Evolutionary conservation across 2,329 filamentous ascomycete genomes (phyloP).

Genomic region (Colletotrichum zoysiae): DNA sequence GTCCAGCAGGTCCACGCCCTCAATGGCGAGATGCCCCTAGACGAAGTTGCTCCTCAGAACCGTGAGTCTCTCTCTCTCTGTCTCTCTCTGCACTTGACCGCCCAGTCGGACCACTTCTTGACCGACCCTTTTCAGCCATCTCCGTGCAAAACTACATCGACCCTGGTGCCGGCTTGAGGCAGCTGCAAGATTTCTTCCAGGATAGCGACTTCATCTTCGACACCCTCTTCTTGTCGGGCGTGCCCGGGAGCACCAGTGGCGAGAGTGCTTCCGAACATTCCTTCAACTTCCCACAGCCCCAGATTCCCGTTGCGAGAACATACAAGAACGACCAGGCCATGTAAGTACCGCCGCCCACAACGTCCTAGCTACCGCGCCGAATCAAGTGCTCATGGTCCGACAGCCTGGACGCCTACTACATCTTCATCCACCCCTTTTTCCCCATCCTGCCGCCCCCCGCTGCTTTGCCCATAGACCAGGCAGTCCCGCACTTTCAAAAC

Average conservation of each 20-base stretch:
- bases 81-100: background rate
- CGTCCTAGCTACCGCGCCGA: background rate
- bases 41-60: slow-evolving; percentile 48
- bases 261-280: slow-evolving; percentile 42
- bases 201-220: slow-evolving; percentile 64
- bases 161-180: slow-evolving; percentile 61
- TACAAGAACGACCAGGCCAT: slow-evolving; percentile 57
- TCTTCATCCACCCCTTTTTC: slow-evolving; percentile 64
- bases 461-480: slow-evolving; percentile 50
- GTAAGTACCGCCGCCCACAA: slow-evolving; percentile 47
- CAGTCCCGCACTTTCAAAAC: slow-evolving; percentile 51
- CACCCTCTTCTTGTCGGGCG: slow-evolving; percentile 52
- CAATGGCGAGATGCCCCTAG: slow-evolving; percentile 45
- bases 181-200: slow-evolving; percentile 58
- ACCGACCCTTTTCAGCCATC: slow-evolving; percentile 46
- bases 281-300: slow-evolving; percentile 28
- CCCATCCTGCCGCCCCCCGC: slow-evolving; percentile 62
- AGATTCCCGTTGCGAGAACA: slow-evolving; percentile 54
- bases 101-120: slow-evolving; percentile 12
- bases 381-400: background rate
- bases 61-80: slow-evolving; percentile 45
- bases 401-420: slow-evolving; percentile 62
- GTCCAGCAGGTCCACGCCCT: slow-evolving; percentile 46
- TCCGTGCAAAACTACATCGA: slow-evolving; percentile 57
- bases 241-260: slow-evolving; percentile 41